A percentile compares a stretch with the other conserved stretches of the same genome.
Evolutionary conservation across 2,329 filamentous ascomycete genomes (phyloP).

Genomic region (Diaporthe vexans): DNA sequence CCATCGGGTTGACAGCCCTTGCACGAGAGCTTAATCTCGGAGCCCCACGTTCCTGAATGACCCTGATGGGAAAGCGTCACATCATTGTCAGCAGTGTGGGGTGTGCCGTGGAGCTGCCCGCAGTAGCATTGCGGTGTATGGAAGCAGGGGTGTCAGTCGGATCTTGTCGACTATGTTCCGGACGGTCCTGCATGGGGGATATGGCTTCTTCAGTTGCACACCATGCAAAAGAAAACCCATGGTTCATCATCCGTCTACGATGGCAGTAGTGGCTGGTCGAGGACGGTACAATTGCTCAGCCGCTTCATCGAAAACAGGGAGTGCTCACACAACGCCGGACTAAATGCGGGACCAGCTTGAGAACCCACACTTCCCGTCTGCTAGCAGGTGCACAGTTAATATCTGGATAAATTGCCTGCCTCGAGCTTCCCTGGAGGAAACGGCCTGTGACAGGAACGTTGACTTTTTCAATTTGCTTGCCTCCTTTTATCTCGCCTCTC

Average conservation of each 20-base stretch:
- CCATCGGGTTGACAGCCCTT: slow-evolving; percentile 40
- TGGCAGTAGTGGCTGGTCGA: not conserved
- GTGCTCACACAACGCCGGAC: not conserved
- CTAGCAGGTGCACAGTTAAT: slow-evolving; percentile 27
- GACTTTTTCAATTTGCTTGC: not conserved
- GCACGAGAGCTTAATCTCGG: slow-evolving; percentile 45
- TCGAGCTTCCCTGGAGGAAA: not conserved
- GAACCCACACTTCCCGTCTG: not conserved
- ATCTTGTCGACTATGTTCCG: slow-evolving; percentile 25
- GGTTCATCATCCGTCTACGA: not conserved
- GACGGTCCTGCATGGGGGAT: not conserved
- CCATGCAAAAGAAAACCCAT: not conserved
- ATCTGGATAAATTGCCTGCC: slow-evolving; percentile 29
- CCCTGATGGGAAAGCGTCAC: slow-evolving; percentile 46
- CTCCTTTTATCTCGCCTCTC: not conserved
- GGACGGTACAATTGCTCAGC: not conserved
- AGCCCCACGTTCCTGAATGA: slow-evolving; percentile 49
- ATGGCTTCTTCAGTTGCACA: not conserved
- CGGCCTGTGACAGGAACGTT: not conserved
- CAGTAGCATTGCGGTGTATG: slow-evolving; percentile 6
- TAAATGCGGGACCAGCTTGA: not conserved
- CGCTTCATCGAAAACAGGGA: slow-evolving; percentile 24
- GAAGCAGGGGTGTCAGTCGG: slow-evolving; percentile 21
- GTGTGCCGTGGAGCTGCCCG: slow-evolving; percentile 22
- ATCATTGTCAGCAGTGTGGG: slow-evolving; percentile 17